phyloP scores from a whole-genome alignment of 1,139 yeast species.

The Hanseniaspora sp. region DNA sequence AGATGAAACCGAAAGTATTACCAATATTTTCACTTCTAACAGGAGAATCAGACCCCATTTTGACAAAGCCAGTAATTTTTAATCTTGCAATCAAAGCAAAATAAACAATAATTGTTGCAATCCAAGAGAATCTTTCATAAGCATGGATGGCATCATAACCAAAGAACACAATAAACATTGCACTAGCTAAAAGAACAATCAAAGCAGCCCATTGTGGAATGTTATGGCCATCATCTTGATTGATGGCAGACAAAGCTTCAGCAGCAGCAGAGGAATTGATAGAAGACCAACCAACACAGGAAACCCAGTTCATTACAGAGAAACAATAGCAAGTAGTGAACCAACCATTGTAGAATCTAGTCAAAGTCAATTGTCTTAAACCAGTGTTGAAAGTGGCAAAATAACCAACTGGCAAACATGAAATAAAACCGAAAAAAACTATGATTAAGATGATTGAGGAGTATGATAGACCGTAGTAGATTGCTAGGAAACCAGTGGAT shows the following conservation, averaged over 20 bases:
- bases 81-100: constrained; percentile 63
- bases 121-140: constrained; percentile 75
- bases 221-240: constrained; percentile 32
- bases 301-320: constrained; percentile 62
- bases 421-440: constrained; percentile 58
- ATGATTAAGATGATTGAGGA: constrained; percentile 52
- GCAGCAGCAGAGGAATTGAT: constrained; percentile 80
- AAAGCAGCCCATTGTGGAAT: constrained; percentile 81
- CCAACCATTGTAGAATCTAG: constrained; percentile 68
- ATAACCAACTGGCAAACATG: constrained; percentile 63
- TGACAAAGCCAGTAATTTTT: constrained; percentile 49
- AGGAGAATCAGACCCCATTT: constrained; percentile 26
- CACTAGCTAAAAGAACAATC: constrained; percentile 50
- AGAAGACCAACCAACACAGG: constrained; percentile 82
- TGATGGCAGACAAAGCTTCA: constrained; percentile 62
- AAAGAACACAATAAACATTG: constrained; percentile 59
- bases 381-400: constrained; percentile 81
- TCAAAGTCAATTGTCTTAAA: constrained; percentile 67
- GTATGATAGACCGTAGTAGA: constrained; percentile 38
- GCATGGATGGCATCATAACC: constrained; percentile 69
- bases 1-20: constrained; percentile 63
- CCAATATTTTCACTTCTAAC: constrained; percentile 52
- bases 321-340: constrained; percentile 52
- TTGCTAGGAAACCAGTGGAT: constrained; percentile 55
- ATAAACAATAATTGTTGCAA: constrained; percentile 58